Base-by-base conservation (phyloP, 2,329 filamentous ascomycete genomes). In the Phyllosticta ampelicida region DNA sequence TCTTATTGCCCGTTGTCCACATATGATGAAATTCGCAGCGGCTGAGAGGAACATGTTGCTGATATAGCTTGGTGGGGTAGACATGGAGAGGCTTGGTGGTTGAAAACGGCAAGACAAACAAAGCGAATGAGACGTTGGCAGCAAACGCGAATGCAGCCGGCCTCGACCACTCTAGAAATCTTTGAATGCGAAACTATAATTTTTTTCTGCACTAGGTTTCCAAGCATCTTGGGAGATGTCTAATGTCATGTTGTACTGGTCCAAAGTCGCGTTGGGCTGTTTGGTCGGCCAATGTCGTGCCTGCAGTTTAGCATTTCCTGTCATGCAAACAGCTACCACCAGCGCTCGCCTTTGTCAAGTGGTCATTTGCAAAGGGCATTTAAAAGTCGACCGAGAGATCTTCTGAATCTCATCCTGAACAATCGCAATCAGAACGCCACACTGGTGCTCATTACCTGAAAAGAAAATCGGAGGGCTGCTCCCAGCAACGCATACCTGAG, bases 71-170 rank as follows among this genome's bases (percentile, higher is more conserved):
- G 36, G 36, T 44, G 36, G 36, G 36, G 36, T 44, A 44, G 36
- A 44, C 36, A 44, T n/a, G 51, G 10, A 26, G n/a, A 28, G 30
- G 36, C 51, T 58, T 54, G 52, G 44, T 58, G 51, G 51, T 58
- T 54, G 56, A 58, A 58, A 58, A 58, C 56, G 56, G 56, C 56
- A 30, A 51, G 36, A 50, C 6, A 20, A 48, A 58, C 56, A 58
- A 58, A 58, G 56, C n/a, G 23, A 50, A 26, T 19, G 26, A 44
- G 28, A n/a, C 5, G 36, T n/a, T 44, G 16, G 36, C 36, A 44
- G 36, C n/a, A 44, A 44, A 44, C 36, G 36, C 36, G 36, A 44
- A 44, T 44, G 36, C 36, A 44, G 49, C 49, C 49, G 18, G 18
- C 18, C 21, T 51, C 49, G 19, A 51, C 19, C 18, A 11, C 19